Conservation (phyloP, 352 stramenopile species). For the Pythium volutum region DNA sequence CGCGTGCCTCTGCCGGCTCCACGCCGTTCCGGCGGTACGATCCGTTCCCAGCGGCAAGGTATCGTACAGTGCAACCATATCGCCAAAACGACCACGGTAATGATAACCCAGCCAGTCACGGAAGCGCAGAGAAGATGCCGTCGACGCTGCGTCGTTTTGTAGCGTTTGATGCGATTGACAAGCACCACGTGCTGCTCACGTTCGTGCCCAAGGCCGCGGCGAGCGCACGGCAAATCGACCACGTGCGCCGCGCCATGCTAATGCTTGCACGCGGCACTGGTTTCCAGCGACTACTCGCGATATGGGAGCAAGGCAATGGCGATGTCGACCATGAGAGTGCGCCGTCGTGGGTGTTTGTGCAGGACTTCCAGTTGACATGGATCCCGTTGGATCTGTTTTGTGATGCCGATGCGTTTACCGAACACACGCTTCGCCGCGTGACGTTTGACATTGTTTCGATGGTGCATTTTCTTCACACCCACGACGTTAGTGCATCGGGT, state of each 20-base stretch:
- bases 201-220: conserved; percentile 18
- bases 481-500: conserved; percentile 45
- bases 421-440: conserved; percentile 41
- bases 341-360: conserved; percentile 47
- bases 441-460: conserved; percentile 52
- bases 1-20: neutral
- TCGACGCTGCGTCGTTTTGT: neutral
- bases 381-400: conserved; percentile 24
- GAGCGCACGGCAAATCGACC: conserved; percentile 42
- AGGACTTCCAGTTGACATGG: conserved; percentile 42
- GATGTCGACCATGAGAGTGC: neutral
- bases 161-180: conserved; percentile 11
- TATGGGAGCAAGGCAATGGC: conserved; percentile 34
- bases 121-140: neutral
- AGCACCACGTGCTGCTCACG: conserved; percentile 19
- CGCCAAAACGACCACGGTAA: neutral
- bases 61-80: conserved; percentile 13
- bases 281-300: conserved; percentile 46
- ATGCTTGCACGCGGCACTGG: conserved; percentile 29
- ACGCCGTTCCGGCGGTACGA: conserved; percentile 18
- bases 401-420: conserved; percentile 34
- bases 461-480: conserved; percentile 59
- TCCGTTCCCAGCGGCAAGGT: conserved; percentile 12
- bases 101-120: neutral
- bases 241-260: conserved; percentile 34